phyloP scores from a whole-genome alignment of 2,329 filamentous ascomycete genomes.

The Aureobasidium mangrovei region DNA sequence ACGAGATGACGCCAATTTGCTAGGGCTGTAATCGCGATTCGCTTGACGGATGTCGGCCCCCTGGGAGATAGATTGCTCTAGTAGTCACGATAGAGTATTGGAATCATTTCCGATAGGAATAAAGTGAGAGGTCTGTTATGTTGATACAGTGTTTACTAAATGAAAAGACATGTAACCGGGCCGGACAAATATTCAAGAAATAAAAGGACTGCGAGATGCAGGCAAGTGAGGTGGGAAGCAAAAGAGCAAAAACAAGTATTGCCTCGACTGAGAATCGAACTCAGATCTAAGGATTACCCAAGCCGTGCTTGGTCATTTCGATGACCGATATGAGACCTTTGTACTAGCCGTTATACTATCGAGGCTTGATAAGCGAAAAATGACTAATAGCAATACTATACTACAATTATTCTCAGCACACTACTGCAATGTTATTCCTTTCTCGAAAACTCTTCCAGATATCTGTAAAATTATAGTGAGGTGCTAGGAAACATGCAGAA shows the following conservation, averaged over 20 bases:
- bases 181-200: too few relatives aligned
- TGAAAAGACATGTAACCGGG: too few relatives aligned
- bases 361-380: not conserved
- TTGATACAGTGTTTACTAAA: too few relatives aligned
- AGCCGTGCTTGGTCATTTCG: conserved; percentile 9
- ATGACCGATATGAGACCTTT: conserved; percentile 13
- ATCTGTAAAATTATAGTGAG: too few relatives aligned
- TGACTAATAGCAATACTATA: not conserved
- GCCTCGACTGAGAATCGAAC: conserved; percentile 15
- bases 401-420: not conserved
- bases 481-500: too few relatives aligned
- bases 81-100: too few relatives aligned
- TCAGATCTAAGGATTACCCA: conserved; percentile 13
- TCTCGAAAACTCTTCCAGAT: too few relatives aligned
- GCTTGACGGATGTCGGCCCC: not conserved
- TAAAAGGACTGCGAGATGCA: not conserved
- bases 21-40: not conserved
- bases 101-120: too few relatives aligned
- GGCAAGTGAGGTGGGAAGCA: not conserved
- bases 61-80: not conserved
- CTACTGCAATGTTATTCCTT: not conserved
- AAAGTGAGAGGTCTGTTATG: too few relatives aligned
- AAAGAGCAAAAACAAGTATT: not conserved
- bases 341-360: conserved; percentile 15
- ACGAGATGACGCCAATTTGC: not conserved